phyloP scores from a whole-genome alignment of 2,329 filamentous ascomycete species.

The Fusarium algeriense region DNA sequence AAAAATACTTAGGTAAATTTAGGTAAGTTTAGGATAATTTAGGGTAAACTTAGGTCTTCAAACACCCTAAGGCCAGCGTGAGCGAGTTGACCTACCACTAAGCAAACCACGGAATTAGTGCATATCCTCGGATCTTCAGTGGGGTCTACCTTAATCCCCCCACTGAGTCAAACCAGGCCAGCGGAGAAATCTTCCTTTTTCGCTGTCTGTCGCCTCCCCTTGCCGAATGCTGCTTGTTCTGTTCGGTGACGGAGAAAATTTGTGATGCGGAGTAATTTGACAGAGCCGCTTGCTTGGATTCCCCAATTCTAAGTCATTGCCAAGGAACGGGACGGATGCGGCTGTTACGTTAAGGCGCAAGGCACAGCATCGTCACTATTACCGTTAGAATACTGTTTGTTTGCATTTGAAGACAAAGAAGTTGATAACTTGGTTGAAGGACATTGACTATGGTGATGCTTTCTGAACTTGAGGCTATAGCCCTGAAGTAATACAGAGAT shows the following conservation, averaged over 20 bases:
- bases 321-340: constrained; percentile 18
- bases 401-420: rapidly evolving
- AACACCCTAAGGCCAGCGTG: no score
- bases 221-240: neutral
- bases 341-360: neutral
- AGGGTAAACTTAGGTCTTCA: no score
- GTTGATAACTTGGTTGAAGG: no score
- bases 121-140: neutral
- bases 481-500: neutral
- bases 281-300: constrained; percentile 5
- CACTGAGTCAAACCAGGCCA: neutral
- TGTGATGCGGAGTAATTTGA: constrained; percentile 10
- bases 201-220: neutral
- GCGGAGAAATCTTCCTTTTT: neutral
- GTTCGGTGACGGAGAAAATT: neutral
- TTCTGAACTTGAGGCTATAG: no score
- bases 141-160: constrained; percentile 10
- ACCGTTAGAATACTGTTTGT: no score
- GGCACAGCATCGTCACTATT: neutral
- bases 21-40: no score
- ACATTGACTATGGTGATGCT: no score
- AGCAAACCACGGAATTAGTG: neutral
- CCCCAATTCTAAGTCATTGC: constrained; percentile 12
- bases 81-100: neutral
- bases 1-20: no score